phyloP scores from a whole-genome alignment of 1,139 yeast species.

The Diutina neorugosa region DNA sequence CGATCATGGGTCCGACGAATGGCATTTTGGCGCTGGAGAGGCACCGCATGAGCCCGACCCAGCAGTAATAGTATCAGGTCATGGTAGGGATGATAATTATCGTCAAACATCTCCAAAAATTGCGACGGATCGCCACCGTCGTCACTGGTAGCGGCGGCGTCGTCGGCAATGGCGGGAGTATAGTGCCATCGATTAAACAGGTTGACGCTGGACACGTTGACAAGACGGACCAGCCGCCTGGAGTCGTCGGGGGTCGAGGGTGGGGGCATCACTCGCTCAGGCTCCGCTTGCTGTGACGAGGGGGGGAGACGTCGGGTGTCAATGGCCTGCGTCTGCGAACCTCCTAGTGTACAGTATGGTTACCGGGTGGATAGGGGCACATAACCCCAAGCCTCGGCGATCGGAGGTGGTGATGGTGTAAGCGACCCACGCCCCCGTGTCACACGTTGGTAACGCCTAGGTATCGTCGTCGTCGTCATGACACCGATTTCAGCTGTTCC shows the following conservation, averaged over 20 bases:
- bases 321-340: background rate
- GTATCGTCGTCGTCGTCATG: too few species aligned
- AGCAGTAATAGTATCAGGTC: background rate
- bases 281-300: background rate
- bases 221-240: background rate
- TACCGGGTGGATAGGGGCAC: background rate
- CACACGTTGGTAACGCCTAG: too few species aligned
- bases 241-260: background rate
- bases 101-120: background rate
- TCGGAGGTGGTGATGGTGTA: too few species aligned
- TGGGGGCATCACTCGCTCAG: conserved; percentile 1
- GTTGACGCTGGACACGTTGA: background rate
- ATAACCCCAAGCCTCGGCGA: background rate
- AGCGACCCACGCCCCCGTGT: too few species aligned
- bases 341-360: background rate
- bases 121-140: background rate
- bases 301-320: background rate
- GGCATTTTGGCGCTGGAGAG: conserved; percentile 2
- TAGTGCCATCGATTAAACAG: background rate
- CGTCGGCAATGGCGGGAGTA: background rate
- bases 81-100: background rate
- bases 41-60: background rate
- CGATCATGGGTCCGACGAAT: background rate
- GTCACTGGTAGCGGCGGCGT: background rate
- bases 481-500: too few species aligned